These are phyloP conservation scores for Acacia acuminata DNA, from an alignment of 306 rosid genomes.

Conservation along the genomic window DNA sequence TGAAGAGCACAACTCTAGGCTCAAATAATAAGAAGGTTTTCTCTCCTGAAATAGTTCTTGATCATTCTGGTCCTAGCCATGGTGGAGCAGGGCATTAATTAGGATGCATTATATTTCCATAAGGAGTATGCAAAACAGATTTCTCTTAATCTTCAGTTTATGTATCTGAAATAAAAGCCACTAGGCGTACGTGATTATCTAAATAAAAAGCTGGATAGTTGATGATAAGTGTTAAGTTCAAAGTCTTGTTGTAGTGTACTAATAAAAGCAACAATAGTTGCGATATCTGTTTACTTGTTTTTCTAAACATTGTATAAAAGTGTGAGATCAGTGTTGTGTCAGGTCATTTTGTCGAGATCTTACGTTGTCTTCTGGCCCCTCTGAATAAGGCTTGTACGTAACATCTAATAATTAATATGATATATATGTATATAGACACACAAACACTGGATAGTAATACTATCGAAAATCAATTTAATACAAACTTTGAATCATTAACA, in stretches of 20 bases:
- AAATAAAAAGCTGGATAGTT: neutral
- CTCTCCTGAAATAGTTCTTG: neutral
- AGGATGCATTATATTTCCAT: neutral
- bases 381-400: neutral
- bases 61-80: slow-evolving; percentile 39
- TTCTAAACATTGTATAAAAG: neutral
- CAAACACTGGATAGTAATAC: too few relatives aligned
- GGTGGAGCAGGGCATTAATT: slow-evolving; percentile 27
- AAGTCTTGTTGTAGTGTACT: neutral
- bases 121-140: too few relatives aligned
- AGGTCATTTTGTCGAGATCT: neutral
- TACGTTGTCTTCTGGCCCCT: neutral
- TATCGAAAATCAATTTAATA: too few relatives aligned
- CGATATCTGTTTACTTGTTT: neutral
- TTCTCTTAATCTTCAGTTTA: too few relatives aligned
- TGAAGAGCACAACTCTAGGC: slow-evolving; percentile 11
- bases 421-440: neutral
- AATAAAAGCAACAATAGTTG: neutral
- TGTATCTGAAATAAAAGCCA: neutral
- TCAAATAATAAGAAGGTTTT: neutral
- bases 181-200: neutral
- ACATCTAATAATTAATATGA: neutral
- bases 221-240: neutral
- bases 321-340: neutral
- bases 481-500: too few relatives aligned